Evolutionary conservation across 768 basidiomycete species (phyloP), one percentile per base, ranked within the genome.

Genomic region (Boletus rufocinnamomeus): DNA sequence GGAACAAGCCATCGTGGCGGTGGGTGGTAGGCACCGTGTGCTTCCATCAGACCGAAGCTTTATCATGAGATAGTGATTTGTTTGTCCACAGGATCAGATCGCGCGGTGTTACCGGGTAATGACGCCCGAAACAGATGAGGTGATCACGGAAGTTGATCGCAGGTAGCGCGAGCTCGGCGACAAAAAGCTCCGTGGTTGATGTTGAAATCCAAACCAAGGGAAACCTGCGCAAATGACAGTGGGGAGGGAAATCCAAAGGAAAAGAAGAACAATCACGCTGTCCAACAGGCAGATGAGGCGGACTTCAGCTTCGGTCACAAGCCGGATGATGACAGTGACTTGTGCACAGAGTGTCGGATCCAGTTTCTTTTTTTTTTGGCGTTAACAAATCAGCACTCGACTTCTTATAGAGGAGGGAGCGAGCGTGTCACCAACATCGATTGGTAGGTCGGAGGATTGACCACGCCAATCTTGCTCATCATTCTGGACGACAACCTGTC

Each of bases 21-120:
- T 38, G 52, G 49, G 23, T 19, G 38, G 50, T n/a, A 41, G 16
- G 54, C 16, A 25, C 37, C 25, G 38, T n/a, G 27, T 1, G 37
- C 32, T 58, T 52, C 57, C 45, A 59, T 52, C 37, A 49, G 10
- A 51, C 19, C 9, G 37, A 56, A 57, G 55, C 21, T 54, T 40
- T 34, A 34, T 21, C 38, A 47, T 37, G 44, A 57, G 52, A 62
- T 57, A 17, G 23, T 23, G 32, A n/a, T 21, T 38, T 28, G 9
- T 40, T 48, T 16, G 11, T 17, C 32, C 32, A 13, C 4, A 49
- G 63, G 57, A 64, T 60, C 62, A 52, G 51, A 64, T 64, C 63
- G 63, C 44, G 54, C 49, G 54, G 50, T 50, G 16, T 45, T 50
- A 45, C 27, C n/a, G 40, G n/a, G 45, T 6, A 23, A 35, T 21